Evolutionary conservation across 768 basidiomycete genomes (phyloP).

Genomic region (Xanthoconium stramineum): DNA sequence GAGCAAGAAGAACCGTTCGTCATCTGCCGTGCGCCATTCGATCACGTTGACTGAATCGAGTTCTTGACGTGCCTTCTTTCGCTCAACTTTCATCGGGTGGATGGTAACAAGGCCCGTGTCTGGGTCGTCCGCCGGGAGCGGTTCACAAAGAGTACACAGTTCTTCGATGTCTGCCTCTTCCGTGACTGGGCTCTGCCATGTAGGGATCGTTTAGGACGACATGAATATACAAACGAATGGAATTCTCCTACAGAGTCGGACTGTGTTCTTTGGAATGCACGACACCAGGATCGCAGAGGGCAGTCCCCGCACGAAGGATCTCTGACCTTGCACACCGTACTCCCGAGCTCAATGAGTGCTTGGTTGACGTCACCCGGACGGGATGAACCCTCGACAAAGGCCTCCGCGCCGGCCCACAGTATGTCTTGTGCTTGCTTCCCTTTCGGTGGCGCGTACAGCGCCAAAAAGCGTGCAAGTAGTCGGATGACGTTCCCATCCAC

Average conservation of each 20-base stretch:
- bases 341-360: constrained; percentile 92
- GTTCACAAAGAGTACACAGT: constrained; percentile 64
- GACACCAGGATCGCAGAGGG: constrained; percentile 67
- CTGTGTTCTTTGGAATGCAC: constrained; percentile 45
- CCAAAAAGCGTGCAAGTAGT: constrained; percentile 78
- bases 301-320: constrained; percentile 74
- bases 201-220: background rate
- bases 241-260: constrained; percentile 8
- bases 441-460: constrained; percentile 79
- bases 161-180: constrained; percentile 70
- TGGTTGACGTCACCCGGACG: constrained; percentile 85
- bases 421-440: constrained; percentile 72
- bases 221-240: background rate
- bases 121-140: constrained; percentile 36
- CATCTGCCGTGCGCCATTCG: constrained; percentile 57
- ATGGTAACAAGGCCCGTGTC: constrained; percentile 47
- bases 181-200: background rate
- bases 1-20: constrained; percentile 66
- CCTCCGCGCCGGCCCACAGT: constrained; percentile 77
- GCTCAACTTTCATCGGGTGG: constrained; percentile 85
- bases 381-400: constrained; percentile 55
- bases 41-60: constrained; percentile 82
- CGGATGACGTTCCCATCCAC: constrained; percentile 90
- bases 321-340: constrained; percentile 86
- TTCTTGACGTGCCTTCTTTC: constrained; percentile 83